Percentiles rank a stretch among this genome's conserved stretches.
phyloP scores from a whole-genome alignment of 2,329 filamentous ascomycete genomes.

The Sporothrix dimorphospora region DNA sequence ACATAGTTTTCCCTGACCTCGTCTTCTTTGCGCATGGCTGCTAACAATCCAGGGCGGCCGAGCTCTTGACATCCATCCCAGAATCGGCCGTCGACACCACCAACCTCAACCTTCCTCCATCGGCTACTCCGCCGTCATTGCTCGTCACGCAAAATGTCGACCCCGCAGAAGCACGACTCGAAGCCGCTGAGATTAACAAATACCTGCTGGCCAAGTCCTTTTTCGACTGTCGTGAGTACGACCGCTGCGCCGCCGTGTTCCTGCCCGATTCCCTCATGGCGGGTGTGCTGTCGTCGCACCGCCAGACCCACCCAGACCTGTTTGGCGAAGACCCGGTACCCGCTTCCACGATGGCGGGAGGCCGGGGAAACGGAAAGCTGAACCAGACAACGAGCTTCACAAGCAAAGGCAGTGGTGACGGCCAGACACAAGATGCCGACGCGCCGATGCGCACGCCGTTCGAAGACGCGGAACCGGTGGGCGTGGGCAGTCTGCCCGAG shows the following conservation, averaged over 20 bases:
- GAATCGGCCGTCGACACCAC: slow-evolving; percentile 57
- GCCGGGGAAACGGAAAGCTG: neutral
- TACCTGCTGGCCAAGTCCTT: slow-evolving; percentile 91
- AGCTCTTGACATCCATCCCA: slow-evolving; percentile 83
- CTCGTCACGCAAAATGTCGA: slow-evolving; percentile 64
- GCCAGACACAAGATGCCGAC: neutral
- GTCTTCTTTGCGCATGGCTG: slow-evolving; percentile 32
- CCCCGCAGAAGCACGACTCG: slow-evolving; percentile 72
- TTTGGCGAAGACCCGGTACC: slow-evolving; percentile 36
- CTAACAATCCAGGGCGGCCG: slow-evolving; percentile 72
- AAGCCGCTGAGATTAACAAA: slow-evolving; percentile 76
- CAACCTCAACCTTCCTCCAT: slow-evolving; percentile 27
- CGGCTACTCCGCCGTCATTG: slow-evolving; percentile 39
- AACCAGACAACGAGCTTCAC: neutral
- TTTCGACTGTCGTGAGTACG: slow-evolving; percentile 94
- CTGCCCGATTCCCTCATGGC: slow-evolving; percentile 79
- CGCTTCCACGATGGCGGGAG: neutral
- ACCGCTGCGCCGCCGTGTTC: slow-evolving; percentile 89
- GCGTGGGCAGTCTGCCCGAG: slow-evolving; percentile 48
- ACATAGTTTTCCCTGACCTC: neutral
- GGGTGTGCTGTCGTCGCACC: slow-evolving; percentile 60
- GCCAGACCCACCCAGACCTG: slow-evolving; percentile 39
- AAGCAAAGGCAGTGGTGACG: neutral
- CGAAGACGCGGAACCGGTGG: slow-evolving; percentile 30
- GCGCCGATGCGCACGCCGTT: slow-evolving; percentile 6